Evolutionary conservation across 129 eudicot species (phyloP), one percentile per base, ranked within the genome.

Genomic region (Gnaphalium uliginosum): DNA sequence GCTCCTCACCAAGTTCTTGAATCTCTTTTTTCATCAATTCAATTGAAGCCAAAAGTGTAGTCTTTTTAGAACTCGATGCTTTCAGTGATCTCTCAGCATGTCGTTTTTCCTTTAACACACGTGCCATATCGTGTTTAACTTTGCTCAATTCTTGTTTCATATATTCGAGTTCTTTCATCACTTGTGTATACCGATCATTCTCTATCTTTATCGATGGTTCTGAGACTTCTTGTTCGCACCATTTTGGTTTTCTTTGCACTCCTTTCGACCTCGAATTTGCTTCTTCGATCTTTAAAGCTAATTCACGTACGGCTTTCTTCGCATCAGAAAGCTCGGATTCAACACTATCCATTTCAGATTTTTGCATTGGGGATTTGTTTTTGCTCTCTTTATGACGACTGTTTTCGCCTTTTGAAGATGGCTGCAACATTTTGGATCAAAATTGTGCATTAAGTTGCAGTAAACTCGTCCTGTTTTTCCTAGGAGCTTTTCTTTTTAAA

Each of bases 11-110:
- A 26, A 86, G 75, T 66, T 86, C 92, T 19, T 90, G 92, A 32
- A 90, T 79, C 83, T 93, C 91, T 51, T 77, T 83, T 48, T 72
- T 80, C 8, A 93, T 82, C 56, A 79, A 61, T 68, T 85, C 88
- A 3, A 73, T 79, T 0, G 85, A 71, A 33, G 74, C 85, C 54
- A 74, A 60, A 53, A 61, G 81, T 10, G 83, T 76, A 59, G 65
- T 50, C 21, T 50, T 23, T 78, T 73, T 93, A 10, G 79, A 80
- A 66, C 8, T 69, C 22, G 88, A 85, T 8, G 88, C 83, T 56
- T 90, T 86, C 1, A 69, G 37, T 85, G 89, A 87, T 68, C 86
- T 85, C 79, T 90, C 96, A 1, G 96, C 98, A 48, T 78, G 71
- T 22, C 72, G 72, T 63, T 81, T 93, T 37, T 86, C 91, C 72